Evolutionary conservation across 179 eudicot genomes (phyloP), one percentile per base, ranked within the genome.

Genomic region (Amaranthus tricolor): DNA sequence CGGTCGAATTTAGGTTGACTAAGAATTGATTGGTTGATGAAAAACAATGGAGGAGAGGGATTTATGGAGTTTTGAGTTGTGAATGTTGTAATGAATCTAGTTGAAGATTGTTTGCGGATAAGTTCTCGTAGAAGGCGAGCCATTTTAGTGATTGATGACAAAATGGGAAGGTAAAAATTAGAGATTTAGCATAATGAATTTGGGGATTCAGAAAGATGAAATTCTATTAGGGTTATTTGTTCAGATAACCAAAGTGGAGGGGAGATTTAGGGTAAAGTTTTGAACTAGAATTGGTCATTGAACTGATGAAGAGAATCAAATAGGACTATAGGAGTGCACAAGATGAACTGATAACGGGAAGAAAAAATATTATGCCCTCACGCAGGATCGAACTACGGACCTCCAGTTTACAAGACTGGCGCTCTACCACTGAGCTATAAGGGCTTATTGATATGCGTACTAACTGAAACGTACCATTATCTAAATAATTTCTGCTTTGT

Each of bases 351-450:
- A 10, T 20, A 19, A 14, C 0, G 17, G 5, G 2, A 67, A 3
- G 9, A 40, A 51, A 8, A 6, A 31, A 20, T 15, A 14, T 11
- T 0, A 0, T 82, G 84, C 84, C 84, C 82, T 66, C 90, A 86
- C 80, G 90, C 92, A 88, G 90, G 88, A 88, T 88, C 85, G 90
- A 88, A 88, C 90, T 86, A 83, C 88, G 79, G 88, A 82, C 92
- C 92, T 88, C 83, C 90, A 88, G 90, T 88, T 88, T 84, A 85
- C 91, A 88, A 86, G 91, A 88, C 91, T 88, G 89, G 84, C 87
- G 89, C 91, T 88, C 91, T 88, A 86, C 91, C 89, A 88, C 91
- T 88, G 87, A 88, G 87, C 91, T 86, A 86, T 84, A 87, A 62
- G 87, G 88, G 87, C 88, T 75, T 56, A 16, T 0, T 73, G 9